A percentile compares a stretch with the other conserved stretches of the same genome.
Conservation (phyloP, 305 asterid genomes). For the Solanum hybrid region DNA sequence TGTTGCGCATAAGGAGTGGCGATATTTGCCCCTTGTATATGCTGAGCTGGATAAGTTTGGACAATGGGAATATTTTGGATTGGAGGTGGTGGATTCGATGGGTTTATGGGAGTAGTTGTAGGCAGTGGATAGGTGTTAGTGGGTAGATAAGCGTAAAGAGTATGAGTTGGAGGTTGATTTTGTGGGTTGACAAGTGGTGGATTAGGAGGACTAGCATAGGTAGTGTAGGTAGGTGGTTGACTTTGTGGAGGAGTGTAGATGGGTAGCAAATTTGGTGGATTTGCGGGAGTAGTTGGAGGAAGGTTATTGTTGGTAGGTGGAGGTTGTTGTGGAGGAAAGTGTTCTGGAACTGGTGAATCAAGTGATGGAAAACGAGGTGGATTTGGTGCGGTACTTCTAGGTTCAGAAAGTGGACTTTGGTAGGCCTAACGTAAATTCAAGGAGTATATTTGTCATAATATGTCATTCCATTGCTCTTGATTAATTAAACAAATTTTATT, state of each 20-base stretch:
- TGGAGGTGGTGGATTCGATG: neutral
- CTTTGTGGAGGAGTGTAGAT: neutral
- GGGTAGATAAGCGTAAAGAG: neutral
- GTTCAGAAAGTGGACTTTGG: neutral
- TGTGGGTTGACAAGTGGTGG: neutral
- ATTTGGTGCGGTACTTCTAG: neutral
- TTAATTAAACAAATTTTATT: too few relatives aligned
- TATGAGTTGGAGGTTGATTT: neutral
- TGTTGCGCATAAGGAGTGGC: neutral
- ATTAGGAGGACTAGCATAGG: neutral
- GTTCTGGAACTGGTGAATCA: neutral
- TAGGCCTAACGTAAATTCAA: neutral
- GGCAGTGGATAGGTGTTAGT: neutral
- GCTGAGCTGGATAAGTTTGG: neutral
- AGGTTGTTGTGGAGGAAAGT: neutral
- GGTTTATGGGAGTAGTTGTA: neutral
- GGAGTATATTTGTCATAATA: neutral
- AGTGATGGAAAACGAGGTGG: neutral
- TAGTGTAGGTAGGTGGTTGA: neutral
- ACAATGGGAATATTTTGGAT: neutral
- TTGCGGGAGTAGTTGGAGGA: neutral
- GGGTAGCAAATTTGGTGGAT: neutral
- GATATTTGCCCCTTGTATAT: neutral
- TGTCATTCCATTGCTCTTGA: neutral
- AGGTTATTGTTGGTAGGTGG: neutral